Conservation (phyloP, 2,329 filamentous ascomycete genomes). For the Beauveria scarabaeidicola region DNA sequence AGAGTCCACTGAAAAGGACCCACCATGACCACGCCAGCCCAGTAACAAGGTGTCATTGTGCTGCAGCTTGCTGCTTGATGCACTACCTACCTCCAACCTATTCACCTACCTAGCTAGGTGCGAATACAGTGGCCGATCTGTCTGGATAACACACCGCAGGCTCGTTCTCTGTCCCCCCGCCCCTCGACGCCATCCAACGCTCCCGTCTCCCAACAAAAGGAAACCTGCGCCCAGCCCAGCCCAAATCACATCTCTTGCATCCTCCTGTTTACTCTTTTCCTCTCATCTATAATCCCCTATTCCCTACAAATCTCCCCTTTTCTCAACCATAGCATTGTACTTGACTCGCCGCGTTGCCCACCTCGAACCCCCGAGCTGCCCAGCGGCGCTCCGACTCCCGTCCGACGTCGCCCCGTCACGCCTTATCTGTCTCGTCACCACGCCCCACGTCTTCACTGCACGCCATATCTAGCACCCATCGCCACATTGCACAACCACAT, state of each 20-base stretch:
- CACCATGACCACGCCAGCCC: background rate
- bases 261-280: background rate
- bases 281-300: background rate
- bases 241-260: background rate
- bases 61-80: background rate
- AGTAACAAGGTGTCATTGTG: background rate
- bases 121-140: slow-evolving; percentile 2
- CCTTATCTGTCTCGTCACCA: slow-evolving; percentile 8
- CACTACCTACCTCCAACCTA: background rate
- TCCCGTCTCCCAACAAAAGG: slow-evolving; percentile 10
- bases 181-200: slow-evolving; percentile 4
- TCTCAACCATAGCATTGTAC: background rate
- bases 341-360: background rate
- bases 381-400: slow-evolving; percentile 7
- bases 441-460: background rate
- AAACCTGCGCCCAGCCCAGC: slow-evolving; percentile 1
- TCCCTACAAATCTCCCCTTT: background rate
- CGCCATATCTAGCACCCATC: background rate
- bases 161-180: background rate
- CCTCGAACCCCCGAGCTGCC: slow-evolving; percentile 1
- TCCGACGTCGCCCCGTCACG: slow-evolving; percentile 8
- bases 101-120: no score
- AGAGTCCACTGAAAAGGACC: background rate
- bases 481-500: background rate
- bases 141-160: background rate